These are phyloP conservation scores for Stemphylium lycopersici DNA, from an alignment of 2,329 filamentous ascomycete genomes.

Conservation along the genomic window DNA sequence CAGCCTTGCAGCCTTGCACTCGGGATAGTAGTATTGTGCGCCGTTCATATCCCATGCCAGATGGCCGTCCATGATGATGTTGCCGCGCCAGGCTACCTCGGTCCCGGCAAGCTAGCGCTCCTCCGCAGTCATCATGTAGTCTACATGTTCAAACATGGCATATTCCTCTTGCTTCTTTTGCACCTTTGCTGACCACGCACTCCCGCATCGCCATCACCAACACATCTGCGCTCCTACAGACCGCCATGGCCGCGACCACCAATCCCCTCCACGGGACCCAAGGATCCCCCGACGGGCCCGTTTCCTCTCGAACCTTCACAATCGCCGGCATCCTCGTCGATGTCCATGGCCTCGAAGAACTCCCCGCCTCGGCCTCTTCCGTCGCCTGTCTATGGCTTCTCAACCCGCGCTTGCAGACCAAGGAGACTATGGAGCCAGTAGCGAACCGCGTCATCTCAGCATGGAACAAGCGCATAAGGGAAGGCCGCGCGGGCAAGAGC, in stretches of 20 bases:
- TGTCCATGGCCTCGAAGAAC: conserved; percentile 80
- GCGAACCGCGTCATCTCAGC: conserved; percentile 71
- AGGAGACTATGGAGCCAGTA: conserved; percentile 76
- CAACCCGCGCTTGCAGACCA: conserved; percentile 75
- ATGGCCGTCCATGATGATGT: background rate
- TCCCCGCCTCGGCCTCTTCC: conserved; percentile 60
- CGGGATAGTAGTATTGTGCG: too few relatives aligned
- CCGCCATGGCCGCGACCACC: conserved; percentile 40
- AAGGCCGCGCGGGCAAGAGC: conserved; percentile 33
- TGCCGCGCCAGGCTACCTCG: conserved; percentile 5
- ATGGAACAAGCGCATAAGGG: conserved; percentile 62
- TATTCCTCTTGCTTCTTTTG: background rate
- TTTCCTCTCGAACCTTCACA: conserved; percentile 70
- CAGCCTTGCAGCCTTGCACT: too few relatives aligned
- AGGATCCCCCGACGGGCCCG: conserved; percentile 36
- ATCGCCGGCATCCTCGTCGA: conserved; percentile 81
- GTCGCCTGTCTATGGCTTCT: conserved; percentile 90
- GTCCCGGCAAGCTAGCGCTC: conserved; percentile 1
- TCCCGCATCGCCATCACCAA: background rate
- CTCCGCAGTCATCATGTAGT: background rate
- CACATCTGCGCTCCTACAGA: background rate
- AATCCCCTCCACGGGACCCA: conserved; percentile 45
- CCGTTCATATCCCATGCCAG: background rate
- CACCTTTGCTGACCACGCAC: background rate
- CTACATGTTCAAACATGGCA: background rate